These are phyloP conservation scores for Heterobasidion parviporum DNA, from an alignment of 1,284 basidiomycete species.

Conservation along the genomic window DNA sequence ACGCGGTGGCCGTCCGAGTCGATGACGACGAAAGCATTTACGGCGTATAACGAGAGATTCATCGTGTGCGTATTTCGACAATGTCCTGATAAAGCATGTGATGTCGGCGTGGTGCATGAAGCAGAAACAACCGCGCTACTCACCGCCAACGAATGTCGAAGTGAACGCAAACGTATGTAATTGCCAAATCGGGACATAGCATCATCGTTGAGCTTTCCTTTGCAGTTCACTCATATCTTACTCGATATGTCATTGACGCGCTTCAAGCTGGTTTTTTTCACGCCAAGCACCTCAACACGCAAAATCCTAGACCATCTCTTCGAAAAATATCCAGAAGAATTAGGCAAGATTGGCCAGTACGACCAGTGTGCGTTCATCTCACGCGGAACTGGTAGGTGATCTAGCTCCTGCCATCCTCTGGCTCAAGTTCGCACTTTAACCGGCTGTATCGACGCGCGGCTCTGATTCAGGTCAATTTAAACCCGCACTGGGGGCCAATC, in stretches of 20 bases:
- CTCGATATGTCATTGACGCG: neutral
- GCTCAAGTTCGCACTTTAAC: neutral
- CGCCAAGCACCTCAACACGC: conserved; percentile 30
- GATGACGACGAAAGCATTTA: conserved; percentile 84
- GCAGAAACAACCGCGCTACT: neutral
- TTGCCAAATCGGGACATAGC: neutral
- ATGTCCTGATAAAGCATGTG: neutral
- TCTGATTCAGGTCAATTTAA: conserved; percentile 36
- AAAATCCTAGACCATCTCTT: conserved; percentile 36
- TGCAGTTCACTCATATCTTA: neutral
- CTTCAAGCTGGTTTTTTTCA: conserved; percentile 30
- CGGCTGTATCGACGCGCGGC: neutral
- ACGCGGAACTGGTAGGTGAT: conserved; percentile 35
- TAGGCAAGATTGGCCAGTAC: conserved; percentile 45
- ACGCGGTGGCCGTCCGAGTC: conserved; percentile 94
- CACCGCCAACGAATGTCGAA: neutral
- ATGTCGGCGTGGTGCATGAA: neutral
- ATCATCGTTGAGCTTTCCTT: neutral
- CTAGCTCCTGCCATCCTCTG: conserved; percentile 7
- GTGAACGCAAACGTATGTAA: neutral
- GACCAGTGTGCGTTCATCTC: conserved; percentile 44
- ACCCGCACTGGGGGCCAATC: conserved; percentile 32
- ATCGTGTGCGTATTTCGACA: conserved; percentile 15
- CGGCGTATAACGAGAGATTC: conserved; percentile 83
- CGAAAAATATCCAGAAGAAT: conserved; percentile 28